Percentiles rank a stretch among this genome's conserved stretches.
Conservation (phyloP, 768 basidiomycete genomes). For the Hygrocybe punicea region DNA sequence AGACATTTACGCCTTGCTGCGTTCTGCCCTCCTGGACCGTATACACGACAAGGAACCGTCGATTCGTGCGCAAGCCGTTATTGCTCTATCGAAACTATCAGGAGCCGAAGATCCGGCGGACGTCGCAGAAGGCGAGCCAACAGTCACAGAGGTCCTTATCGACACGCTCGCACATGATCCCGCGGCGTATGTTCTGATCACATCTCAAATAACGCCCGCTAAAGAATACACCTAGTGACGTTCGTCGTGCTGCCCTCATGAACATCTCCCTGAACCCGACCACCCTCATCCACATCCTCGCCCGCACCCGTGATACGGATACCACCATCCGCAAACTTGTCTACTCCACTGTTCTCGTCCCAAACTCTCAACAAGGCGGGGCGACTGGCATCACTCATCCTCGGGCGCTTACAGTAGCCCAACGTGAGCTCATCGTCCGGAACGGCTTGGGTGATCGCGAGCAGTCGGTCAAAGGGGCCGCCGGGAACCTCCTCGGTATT, state of each 20-base stretch:
- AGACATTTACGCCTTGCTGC: constrained; percentile 64
- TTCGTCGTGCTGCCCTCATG: constrained; percentile 73
- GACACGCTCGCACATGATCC: constrained; percentile 69
- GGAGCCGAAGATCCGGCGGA: constrained; percentile 64
- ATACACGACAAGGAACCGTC: constrained; percentile 72
- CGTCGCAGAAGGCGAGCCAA: constrained; percentile 46
- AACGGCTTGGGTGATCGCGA: constrained; percentile 89
- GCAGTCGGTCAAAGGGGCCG: constrained; percentile 62
- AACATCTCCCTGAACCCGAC: constrained; percentile 58
- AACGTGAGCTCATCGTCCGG: constrained; percentile 73
- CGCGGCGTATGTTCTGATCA: constrained; percentile 57
- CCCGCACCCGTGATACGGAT: constrained; percentile 79
- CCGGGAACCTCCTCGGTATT: constrained; percentile 61
- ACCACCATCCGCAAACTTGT: constrained; percentile 67
- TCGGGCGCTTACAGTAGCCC: constrained; percentile 58
- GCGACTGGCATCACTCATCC: constrained; percentile 50
- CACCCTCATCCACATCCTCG: constrained; percentile 65
- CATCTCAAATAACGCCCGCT: background rate
- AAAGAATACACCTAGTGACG: constrained; percentile 56
- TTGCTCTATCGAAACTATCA: constrained; percentile 74
- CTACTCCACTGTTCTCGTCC: constrained; percentile 57
- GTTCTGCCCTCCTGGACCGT: constrained; percentile 63
- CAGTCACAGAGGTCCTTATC: constrained; percentile 58
- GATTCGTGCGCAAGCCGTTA: constrained; percentile 76
- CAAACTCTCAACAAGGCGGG: constrained; percentile 30